Conservation (phyloP, 257 asterid species). For the Nicotiana benthamiana region DNA sequence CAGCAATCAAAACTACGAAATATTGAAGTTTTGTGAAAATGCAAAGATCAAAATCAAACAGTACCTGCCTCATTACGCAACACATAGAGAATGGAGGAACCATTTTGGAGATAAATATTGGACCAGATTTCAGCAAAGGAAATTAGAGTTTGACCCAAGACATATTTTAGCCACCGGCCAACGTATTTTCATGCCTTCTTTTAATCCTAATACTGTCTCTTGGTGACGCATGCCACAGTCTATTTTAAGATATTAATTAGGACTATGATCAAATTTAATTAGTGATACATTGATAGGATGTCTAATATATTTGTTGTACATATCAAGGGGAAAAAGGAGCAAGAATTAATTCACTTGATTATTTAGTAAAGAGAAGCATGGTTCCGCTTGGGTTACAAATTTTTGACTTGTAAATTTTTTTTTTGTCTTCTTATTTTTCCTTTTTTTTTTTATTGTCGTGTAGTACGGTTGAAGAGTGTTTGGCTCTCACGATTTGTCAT, state of each 20-base stretch:
- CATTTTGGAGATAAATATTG: conserved; percentile 62
- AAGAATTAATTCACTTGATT: not conserved
- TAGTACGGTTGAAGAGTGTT: not conserved
- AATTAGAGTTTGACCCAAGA: conserved; percentile 56
- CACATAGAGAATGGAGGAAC: conserved; percentile 49
- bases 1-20: conserved; percentile 40
- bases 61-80: conserved; percentile 69
- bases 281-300: not conserved
- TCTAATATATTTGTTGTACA: not conserved
- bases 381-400: not conserved
- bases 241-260: not conserved
- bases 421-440: too few relatives aligned
- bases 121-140: conserved; percentile 34
- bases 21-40: conserved; percentile 45
- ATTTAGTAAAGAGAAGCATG: not conserved
- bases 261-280: not conserved
- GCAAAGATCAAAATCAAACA: conserved; percentile 44
- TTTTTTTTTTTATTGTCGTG: not conserved
- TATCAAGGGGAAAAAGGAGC: not conserved
- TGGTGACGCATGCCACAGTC: conserved; percentile 15
- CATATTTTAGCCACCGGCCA: conserved; percentile 66
- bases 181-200: conserved; percentile 42
- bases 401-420: not conserved
- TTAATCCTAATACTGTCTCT: conserved; percentile 21
- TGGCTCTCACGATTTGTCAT: not conserved